Evolutionary conservation across 441 rosid species (phyloP).

Genomic region (Rhodomyrtus psidioides): DNA sequence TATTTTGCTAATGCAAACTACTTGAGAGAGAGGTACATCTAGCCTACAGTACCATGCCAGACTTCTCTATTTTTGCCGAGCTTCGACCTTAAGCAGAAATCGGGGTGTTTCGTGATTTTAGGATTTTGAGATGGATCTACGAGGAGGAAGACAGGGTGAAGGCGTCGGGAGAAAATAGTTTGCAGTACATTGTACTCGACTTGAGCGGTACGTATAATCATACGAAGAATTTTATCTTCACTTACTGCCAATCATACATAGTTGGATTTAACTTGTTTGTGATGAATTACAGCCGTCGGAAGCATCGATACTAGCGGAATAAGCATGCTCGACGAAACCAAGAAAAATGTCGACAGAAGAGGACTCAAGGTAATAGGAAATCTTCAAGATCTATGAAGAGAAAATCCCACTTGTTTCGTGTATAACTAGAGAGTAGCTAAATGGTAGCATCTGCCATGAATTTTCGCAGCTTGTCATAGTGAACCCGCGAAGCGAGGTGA

Average conservation of each 20-base stretch:
- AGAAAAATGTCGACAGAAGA: constrained; percentile 24
- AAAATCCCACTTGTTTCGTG: not conserved
- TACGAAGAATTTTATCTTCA: not conserved
- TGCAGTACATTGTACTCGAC: constrained; percentile 39
- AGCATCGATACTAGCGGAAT: constrained; percentile 57
- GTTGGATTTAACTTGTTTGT: not conserved
- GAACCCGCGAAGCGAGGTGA: constrained; percentile 37
- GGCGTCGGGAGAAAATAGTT: constrained; percentile 21
- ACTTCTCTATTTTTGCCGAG: not conserved
- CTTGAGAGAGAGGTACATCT: constrained; percentile 40
- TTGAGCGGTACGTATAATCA: constrained; percentile 25
- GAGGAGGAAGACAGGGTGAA: constrained; percentile 39
- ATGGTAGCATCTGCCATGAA: not conserved
- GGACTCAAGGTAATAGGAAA: constrained; percentile 32
- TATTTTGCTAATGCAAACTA: constrained; percentile 48
- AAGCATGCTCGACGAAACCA: constrained; percentile 48
- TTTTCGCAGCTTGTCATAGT: constrained; percentile 23
- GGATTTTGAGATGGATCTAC: constrained; percentile 47
- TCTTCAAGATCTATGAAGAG: not conserved
- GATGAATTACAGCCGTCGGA: constrained; percentile 28
- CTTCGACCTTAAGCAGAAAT: not conserved
- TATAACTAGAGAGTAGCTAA: not conserved
- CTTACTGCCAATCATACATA: not conserved
- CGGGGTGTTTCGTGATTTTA: not conserved
- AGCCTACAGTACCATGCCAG: not conserved